Evolutionary conservation across 148 eudicot species (phyloP), one percentile per base, ranked within the genome.

Genomic region (Diospyros kaki): DNA sequence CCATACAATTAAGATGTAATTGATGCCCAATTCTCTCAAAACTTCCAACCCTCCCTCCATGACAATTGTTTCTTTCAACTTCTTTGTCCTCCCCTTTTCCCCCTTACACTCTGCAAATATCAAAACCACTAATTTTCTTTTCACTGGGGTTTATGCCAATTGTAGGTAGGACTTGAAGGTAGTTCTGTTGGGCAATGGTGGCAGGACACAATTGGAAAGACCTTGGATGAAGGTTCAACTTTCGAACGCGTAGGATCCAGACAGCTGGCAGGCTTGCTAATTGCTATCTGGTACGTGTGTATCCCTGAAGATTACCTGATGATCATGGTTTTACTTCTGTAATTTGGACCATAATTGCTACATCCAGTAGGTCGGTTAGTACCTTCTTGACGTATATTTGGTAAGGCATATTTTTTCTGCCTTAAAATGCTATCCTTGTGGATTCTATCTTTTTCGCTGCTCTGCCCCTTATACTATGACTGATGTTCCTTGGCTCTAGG

Each of bases 151-250:
- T 65, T 77, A 68, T 76, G 55, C 73, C 72, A 73, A 79, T 56
- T 88, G 75, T 84, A 96, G 99, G 97, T 96, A 84, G 99, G 99
- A 84, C 91, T 96, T 77, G 99, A 96, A 93, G 99, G 99, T 83
- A 96, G 99, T 80, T 81, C 99, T 58, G 78, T 91, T 63, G 99
- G 98, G 78, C 92, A 93, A 65, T 86, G 84, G 83, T 96, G 99
- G 99, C 99, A 93, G 81, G 99, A 96, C 77, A 83, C 92, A 5
- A 88, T 96, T 69, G 99, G 99, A 39, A 96, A 88, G 86, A 80
- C 87, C 52, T 82, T 96, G 81, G 99, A 91, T 63, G 99, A 96
- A 89, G 97, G 91, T 73, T 64, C 87, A 10, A 76, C 82, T 73
- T 95, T 96, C 68, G 98, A 96, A 81, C 99, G 99, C 41, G 98